These are phyloP conservation scores for Ceratocystis cacaofunesta DNA, from an alignment of 2,329 filamentous ascomycete genomes.

Conservation along the genomic window DNA sequence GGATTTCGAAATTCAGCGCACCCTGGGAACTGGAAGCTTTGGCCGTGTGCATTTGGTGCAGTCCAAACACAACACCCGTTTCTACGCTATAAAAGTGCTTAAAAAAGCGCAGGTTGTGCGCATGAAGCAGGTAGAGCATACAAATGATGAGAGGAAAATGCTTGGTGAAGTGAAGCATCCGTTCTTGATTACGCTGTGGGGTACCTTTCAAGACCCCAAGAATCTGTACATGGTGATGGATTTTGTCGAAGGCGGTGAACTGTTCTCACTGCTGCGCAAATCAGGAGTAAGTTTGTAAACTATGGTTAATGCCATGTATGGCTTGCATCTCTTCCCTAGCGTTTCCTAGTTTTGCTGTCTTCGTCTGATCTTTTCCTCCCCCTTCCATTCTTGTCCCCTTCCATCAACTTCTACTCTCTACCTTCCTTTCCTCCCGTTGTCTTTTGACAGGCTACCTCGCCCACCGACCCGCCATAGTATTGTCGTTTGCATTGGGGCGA, in stretches of 20 bases:
- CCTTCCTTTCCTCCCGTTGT: background rate
- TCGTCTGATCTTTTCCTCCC: background rate
- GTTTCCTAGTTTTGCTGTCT: constrained; percentile 7
- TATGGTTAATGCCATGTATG: background rate
- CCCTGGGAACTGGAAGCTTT: constrained; percentile 91
- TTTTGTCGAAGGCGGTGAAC: constrained; percentile 94
- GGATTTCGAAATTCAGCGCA: constrained; percentile 82
- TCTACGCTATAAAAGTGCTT: constrained; percentile 95
- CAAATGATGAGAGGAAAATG: constrained; percentile 95
- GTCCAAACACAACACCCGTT: constrained; percentile 94
- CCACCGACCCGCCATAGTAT: no score
- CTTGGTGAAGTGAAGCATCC: constrained; percentile 93
- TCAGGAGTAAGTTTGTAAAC: constrained; percentile 52
- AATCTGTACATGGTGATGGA: constrained; percentile 99
- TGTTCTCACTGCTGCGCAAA: constrained; percentile 89
- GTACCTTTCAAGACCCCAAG: constrained; percentile 87
- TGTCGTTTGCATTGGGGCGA: background rate
- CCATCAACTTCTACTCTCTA: background rate
- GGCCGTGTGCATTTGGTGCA: constrained; percentile 92
- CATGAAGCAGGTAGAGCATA: constrained; percentile 99
- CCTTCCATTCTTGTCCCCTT: background rate
- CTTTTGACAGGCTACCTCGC: no score
- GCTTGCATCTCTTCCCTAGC: background rate
- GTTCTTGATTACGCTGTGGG: constrained; percentile 95
- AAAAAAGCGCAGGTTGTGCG: constrained; percentile 98